These are phyloP conservation scores for Acacia concinna DNA, from an alignment of 331 rosid species.

Conservation along the genomic window DNA sequence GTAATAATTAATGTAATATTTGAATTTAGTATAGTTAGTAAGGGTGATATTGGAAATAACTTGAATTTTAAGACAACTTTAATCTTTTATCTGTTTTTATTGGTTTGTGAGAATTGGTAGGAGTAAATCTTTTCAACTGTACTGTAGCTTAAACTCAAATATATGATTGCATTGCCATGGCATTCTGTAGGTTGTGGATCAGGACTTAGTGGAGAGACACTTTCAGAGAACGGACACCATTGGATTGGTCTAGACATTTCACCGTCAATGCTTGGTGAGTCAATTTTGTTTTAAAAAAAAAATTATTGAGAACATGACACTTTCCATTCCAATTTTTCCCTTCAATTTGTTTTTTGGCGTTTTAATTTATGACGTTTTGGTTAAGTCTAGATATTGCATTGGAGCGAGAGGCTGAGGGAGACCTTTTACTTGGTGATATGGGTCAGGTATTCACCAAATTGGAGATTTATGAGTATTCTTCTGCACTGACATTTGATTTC, in stretches of 20 bases:
- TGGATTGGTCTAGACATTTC: conserved; percentile 97
- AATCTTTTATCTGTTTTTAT: no score
- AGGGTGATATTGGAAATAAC: no score
- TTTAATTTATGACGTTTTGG: not conserved
- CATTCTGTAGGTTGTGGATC: conserved; percentile 82
- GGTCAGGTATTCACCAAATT: conserved; percentile 68
- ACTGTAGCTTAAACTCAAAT: not conserved
- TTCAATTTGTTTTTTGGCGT: not conserved
- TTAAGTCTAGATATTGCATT: conserved; percentile 60
- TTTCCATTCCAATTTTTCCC: not conserved
- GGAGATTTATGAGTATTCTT: not conserved
- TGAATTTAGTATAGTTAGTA: no score
- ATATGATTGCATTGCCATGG: not conserved
- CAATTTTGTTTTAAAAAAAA: not conserved
- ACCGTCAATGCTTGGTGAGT: conserved; percentile 85
- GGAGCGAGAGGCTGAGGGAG: conserved; percentile 93
- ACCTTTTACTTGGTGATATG: conserved; percentile 90
- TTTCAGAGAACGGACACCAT: conserved; percentile 75
- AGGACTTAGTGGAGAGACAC: conserved; percentile 92
- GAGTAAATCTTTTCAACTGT: not conserved
- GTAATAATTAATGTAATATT: no score
- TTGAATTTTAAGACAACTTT: no score
- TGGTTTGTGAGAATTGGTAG: no score
- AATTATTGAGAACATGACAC: not conserved
- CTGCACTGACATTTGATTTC: not conserved